Evolutionary conservation across 1,284 basidiomycete species (phyloP), one percentile per base, ranked within the genome.

Genomic region (Sporisorium graminicola): DNA sequence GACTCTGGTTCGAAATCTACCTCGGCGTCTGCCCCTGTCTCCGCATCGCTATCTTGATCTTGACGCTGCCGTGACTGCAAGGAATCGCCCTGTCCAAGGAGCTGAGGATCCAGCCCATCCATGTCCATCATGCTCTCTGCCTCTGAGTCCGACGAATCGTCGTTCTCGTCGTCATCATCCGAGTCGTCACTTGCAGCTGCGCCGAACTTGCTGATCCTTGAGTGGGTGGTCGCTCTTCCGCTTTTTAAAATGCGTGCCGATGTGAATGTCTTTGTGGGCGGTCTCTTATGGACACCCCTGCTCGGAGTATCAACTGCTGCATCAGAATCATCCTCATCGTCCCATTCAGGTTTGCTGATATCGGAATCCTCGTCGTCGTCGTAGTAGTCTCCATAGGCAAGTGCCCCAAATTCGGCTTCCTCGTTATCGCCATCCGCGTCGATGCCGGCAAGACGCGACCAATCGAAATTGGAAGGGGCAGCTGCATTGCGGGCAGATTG

Each of bases 1-100:
- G 70, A 68, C 26, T 82, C 78, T 1, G 74, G 69, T 33, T 76
- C 80, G 24, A 79, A 77, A 27, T 79, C 70, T 8, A 35, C 46
- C 9, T 69, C 68, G 1, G 42, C 67, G 7, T 74, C 73, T 1
- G 73, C 65, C 5, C 29, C 50, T 0, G 74, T 61, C 5, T 35
- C 46, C 4, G 37, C 37, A 0, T 57, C 64, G 42, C 20, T 33
- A 1, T 50, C 29, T 0, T 31, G 27, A 3, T 9, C 37, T 16
- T 49, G 16, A 1, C 3, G 35, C 37, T 42, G 50, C 51, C 14
- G 37, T 20, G 26, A 5, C 35, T 27, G 26, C 2, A 58, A 51
- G 13, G 46, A 8, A 12, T n/a, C 5, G 0, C 31, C 46, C 4
- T 59, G 27, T 35, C 44, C 59, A 22, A 63, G 47, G 5, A 65